Conservation (phyloP, 75 land plant species). For the Ceratopteris richardii region DNA sequence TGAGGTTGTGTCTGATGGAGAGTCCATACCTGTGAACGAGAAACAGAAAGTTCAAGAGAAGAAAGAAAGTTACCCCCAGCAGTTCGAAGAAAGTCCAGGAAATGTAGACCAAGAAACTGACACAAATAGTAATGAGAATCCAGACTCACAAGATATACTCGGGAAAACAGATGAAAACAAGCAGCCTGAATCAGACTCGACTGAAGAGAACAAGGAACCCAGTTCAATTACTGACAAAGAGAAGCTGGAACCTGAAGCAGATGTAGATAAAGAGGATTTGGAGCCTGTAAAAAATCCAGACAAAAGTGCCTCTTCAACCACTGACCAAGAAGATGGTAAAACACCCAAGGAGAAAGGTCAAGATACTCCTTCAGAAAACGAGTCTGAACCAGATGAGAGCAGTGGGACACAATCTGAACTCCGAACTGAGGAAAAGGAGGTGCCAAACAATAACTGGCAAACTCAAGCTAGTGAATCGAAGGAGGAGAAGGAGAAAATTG, state of each 20-base stretch:
- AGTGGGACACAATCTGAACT: constrained; percentile 20
- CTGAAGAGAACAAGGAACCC: constrained; percentile 9
- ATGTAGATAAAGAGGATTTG: constrained; percentile 7
- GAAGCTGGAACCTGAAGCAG: constrained; percentile 17
- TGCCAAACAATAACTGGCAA: constrained; percentile 28
- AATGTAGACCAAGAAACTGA: background rate
- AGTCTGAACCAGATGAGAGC: background rate
- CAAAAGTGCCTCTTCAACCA: constrained; percentile 19
- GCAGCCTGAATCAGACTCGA: background rate
- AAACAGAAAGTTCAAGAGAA: background rate
- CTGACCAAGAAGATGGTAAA: background rate
- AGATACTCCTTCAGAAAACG: constrained; percentile 13
- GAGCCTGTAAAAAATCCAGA: background rate
- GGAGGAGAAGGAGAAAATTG: constrained; percentile 38
- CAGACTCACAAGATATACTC: constrained; percentile 2
- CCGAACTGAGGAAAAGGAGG: constrained; percentile 32
- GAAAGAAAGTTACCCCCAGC: background rate
- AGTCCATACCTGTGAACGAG: background rate
- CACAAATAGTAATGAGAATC: background rate
- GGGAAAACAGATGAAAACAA: constrained; percentile 5
- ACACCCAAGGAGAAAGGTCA: constrained; percentile 16
- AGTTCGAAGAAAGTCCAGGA: background rate
- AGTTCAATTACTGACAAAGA: background rate
- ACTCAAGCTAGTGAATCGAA: constrained; percentile 59
- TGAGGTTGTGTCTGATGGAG: background rate